Percentiles rank a stretch among this genome's conserved stretches.
phyloP scores from a whole-genome alignment of 306 rosid genomes.

The Geum urbanum region DNA sequence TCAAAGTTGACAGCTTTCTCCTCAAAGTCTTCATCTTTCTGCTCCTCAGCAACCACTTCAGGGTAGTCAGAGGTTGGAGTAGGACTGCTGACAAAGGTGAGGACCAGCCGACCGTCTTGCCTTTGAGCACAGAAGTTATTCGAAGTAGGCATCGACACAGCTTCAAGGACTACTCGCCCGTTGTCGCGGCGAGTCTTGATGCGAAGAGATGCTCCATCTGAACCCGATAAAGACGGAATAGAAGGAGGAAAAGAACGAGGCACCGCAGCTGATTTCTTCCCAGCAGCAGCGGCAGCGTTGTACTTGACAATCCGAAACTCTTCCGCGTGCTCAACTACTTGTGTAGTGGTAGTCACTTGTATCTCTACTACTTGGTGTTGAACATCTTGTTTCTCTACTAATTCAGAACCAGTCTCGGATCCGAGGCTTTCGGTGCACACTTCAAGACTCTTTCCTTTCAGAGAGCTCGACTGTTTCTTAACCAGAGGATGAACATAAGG shows the following conservation, averaged over 20 bases:
- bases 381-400: not conserved
- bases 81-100: conserved; percentile 37
- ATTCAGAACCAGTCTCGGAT: conserved; percentile 86
- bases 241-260: conserved; percentile 67
- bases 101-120: conserved; percentile 74
- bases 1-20: conserved; percentile 10
- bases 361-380: conserved; percentile 13
- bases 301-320: conserved; percentile 25
- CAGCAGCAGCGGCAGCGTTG: conserved; percentile 21
- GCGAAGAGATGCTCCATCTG: conserved; percentile 43
- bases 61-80: conserved; percentile 7
- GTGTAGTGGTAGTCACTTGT: not conserved
- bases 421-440: conserved; percentile 92
- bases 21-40: conserved; percentile 24
- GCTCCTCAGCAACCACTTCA: conserved; percentile 1
- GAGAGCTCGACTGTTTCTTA: conserved; percentile 47
- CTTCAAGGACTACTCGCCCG: conserved; percentile 72
- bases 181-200: conserved; percentile 65
- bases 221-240: conserved; percentile 48
- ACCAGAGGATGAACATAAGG: conserved; percentile 85
- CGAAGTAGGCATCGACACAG: conserved; percentile 52
- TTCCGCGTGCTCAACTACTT: conserved; percentile 15
- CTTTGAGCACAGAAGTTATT: conserved; percentile 59
- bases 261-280: conserved; percentile 23
- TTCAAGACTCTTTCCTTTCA: conserved; percentile 61